Evolutionary conservation across 2,329 filamentous ascomycete species (phyloP).

Genomic region (Cryphonectria nitschkei): DNA sequence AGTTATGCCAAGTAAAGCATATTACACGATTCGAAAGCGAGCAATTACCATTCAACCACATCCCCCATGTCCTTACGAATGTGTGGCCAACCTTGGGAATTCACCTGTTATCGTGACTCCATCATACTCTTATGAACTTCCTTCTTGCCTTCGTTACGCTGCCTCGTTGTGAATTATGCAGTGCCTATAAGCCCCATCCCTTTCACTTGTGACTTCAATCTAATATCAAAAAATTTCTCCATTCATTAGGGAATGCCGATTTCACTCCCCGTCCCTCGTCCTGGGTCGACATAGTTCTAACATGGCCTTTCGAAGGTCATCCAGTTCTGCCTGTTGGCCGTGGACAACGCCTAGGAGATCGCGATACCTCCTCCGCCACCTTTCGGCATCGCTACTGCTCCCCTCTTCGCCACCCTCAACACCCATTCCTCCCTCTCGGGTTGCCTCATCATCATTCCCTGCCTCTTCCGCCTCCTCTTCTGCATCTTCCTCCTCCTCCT

Average conservation of each 20-base stretch:
- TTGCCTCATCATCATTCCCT: constrained; percentile 21
- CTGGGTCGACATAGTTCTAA: constrained; percentile 36
- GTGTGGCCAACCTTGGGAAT: no score
- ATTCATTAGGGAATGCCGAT: not conserved
- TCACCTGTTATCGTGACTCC: no score
- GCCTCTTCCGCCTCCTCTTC: constrained; percentile 32
- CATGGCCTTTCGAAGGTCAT: constrained; percentile 48
- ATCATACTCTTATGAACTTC: no score
- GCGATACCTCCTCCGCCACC: constrained; percentile 58
- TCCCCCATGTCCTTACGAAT: no score
- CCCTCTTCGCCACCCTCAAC: constrained; percentile 32
- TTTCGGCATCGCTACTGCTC: constrained; percentile 36
- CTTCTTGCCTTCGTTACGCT: no score
- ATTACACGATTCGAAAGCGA: no score
- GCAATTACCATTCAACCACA: no score
- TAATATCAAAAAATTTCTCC: no score
- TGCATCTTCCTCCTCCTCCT: constrained; percentile 25
- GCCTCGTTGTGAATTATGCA: not conserved
- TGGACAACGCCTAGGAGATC: constrained; percentile 63
- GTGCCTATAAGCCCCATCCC: not conserved
- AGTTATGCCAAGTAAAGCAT: no score
- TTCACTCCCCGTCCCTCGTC: not conserved
- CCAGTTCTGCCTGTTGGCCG: constrained; percentile 59
- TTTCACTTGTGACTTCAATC: not conserved
- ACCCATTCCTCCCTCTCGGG: constrained; percentile 18